phyloP scores from a whole-genome alignment of 2,329 filamentous ascomycete genomes.

The Seiridium unicorne region DNA sequence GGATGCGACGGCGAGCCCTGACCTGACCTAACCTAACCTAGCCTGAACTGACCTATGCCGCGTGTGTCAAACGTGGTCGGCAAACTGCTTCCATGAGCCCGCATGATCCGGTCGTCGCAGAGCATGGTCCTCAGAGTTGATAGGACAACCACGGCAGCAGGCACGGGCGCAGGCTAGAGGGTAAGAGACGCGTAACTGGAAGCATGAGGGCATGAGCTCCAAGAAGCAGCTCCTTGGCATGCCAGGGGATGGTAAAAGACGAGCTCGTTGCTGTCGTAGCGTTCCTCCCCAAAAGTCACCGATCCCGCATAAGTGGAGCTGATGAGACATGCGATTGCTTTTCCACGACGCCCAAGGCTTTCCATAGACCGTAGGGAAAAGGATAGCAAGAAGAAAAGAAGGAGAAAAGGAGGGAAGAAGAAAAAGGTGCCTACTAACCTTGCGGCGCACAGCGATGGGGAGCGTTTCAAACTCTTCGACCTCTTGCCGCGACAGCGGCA shows the following conservation, averaged over 20 bases:
- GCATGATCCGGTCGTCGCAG: too few species aligned
- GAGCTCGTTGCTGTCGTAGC: background rate
- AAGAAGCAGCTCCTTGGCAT: background rate
- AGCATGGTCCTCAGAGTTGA: too few species aligned
- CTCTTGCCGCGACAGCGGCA: constrained; percentile 30
- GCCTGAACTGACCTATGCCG: background rate
- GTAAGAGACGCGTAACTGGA: background rate
- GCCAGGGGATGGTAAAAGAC: background rate
- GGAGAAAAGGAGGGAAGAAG: constrained; percentile 8
- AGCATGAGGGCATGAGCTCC: background rate
- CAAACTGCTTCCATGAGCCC: background rate
- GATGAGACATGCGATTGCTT: too few species aligned
- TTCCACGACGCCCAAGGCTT: too few species aligned
- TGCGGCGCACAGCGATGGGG: constrained; percentile 47
- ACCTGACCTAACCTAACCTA: background rate
- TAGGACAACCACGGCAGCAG: too few species aligned
- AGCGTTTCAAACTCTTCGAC: constrained; percentile 48
- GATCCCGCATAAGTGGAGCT: background rate
- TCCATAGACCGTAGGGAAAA: too few species aligned
- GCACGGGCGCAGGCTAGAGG: too few species aligned
- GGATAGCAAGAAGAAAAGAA: background rate
- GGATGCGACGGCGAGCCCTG: background rate
- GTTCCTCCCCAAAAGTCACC: background rate
- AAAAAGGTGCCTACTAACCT: constrained; percentile 35
- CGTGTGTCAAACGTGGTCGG: background rate